Evolutionary conservation across 2,329 filamentous ascomycete genomes (phyloP), one percentile per base, ranked within the genome.

Genomic region (Cladophialophora bantiana): DNA sequence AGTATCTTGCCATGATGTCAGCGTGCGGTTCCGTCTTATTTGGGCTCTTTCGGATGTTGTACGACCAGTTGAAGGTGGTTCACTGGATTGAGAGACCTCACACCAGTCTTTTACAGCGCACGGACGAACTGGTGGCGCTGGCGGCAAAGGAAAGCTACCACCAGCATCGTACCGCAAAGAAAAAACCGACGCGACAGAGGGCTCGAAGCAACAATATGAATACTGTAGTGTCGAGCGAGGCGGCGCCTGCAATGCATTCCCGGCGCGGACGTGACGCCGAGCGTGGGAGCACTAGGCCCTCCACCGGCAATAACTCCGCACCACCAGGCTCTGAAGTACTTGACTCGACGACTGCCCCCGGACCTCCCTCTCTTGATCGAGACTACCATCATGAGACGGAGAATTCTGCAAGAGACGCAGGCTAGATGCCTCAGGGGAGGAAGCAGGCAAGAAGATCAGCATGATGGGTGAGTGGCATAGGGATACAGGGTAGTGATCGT

Each of bases 1-100:
- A 26, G 53, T 35, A 35, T 20, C 13, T 55, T 18, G 18, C 32
- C n/a, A 38, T 38, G 31, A 20, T 9, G 10, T 34, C 53, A 36
- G 53, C 35, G 7, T 34, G 31, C 32, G 12, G 32, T 18, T 34
- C 53, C 7, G 18, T 55, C 35, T 38, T 55, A 20, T 3, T 38
- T 18, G 53, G 53, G 15, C 18, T 34, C 53, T n/a, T 18, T 34
- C 53, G 53, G 18, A 55, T 35, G 31, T 9, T 34, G 53, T 55
- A 55, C 53, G 18, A 36, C 15, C 20, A 32, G 36, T 45, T 36
- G 32, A 40, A 62, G 53, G 26, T 34, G 34, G 18, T 9, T 26
- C 6, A 53, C 15, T 40, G 38, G 38, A 40, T 40, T 13, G 38
- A 40, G 38, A 40, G 38, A 40, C 4, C 38, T 9, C 38, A 40